Evolutionary conservation across 2,329 filamentous ascomycete genomes (phyloP), one percentile per base, ranked within the genome.

Genomic region (Lachnellula subtilissima): DNA sequence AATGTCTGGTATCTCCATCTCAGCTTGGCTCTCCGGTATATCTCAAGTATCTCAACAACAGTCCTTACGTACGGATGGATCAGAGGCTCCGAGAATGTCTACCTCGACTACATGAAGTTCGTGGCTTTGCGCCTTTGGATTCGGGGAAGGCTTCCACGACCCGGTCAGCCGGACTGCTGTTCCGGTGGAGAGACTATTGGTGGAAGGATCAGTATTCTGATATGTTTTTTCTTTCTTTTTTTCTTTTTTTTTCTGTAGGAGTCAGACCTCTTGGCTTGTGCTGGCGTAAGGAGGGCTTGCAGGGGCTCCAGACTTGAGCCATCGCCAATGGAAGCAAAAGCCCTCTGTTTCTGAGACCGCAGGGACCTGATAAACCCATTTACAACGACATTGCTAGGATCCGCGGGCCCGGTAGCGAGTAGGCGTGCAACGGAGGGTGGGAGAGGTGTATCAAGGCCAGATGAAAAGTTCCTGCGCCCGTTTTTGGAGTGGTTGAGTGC

Each of bases 291-390:
- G 5, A 69, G 55, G 49, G 65, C 64, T 75, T 99, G 94, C 54
- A 97, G 72, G 28, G 89, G 78, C 59, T 86, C 78, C 63, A 89
- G 77, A 43, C 88, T 91, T 12, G 91, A 95, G 46, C 94, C 94
- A 76, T 99, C 94, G 11, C 87, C 87, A 52, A 97, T 78, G 57
- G 91, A 83, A 52, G 92, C 87, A 74, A 99, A 97, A 5, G 88
- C 86, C 57, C 88, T 79, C 22, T 81, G 81, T 71, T 97, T 96
- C 77, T 95, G 91, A 71, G 90, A 89, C 60, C 93, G 83, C 58
- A 96, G 86, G 4, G 90, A 93, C 61, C 89, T 84, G 54, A 97
- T 80, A 75, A 88, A 93, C 59, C 92, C 93, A 69, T 88, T 81
- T 64, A 96, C 76, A 55, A 79, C 78, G 48, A 87, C 77, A 64